Base-by-base conservation (phyloP, 331 rosid genomes). In the Ulmus americana region DNA sequence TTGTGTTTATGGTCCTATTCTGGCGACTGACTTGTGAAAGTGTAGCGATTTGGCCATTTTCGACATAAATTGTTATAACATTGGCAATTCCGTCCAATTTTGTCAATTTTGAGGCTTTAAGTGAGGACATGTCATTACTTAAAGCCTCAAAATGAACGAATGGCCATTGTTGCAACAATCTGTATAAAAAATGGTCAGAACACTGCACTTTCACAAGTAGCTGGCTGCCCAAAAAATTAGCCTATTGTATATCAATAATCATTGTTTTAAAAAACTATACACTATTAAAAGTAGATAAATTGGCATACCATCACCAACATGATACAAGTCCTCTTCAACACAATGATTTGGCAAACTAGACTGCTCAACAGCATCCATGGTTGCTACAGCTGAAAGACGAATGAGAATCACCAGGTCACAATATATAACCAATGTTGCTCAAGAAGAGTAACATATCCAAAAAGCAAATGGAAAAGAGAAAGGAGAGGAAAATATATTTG, bases 311-410 rank as follows among this genome's bases (percentile, higher is more conserved):
- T 48, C 57, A 18, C 13, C 8, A 22, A 59, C 51, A 51, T 53
- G 56, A 45, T 49, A 50, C 4, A 38, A 71, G 39, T 62, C 77
- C 50, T 67, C 68, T 70, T 70, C 55, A 62, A 56, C 79, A 38
- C 48, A 53, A 12, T 18, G 63, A 61, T 46, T 20, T 38, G 10
- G 28, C 43, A 69, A 41, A 14, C 65, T 57, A 64, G 66, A 59
- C 62, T 55, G 70, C 41, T 28, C 63, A 18, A 53, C 63, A 12
- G 62, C 51, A 7, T 64, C 70, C 41, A 5, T 60, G 46, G 72
- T 42, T 45, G 9, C 61, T 51, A 69, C 72, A 46, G 11, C 76
- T 63, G 69, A 46, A 59, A 43, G 45, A 50, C 45, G 54, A 15
- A 2, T 18, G 43, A 6, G 38, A n/a, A 12, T 3, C 42, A 38